Evolutionary conservation across 2,329 filamentous ascomycete species (phyloP).

Genomic region (Madurella mycetomatis): DNA sequence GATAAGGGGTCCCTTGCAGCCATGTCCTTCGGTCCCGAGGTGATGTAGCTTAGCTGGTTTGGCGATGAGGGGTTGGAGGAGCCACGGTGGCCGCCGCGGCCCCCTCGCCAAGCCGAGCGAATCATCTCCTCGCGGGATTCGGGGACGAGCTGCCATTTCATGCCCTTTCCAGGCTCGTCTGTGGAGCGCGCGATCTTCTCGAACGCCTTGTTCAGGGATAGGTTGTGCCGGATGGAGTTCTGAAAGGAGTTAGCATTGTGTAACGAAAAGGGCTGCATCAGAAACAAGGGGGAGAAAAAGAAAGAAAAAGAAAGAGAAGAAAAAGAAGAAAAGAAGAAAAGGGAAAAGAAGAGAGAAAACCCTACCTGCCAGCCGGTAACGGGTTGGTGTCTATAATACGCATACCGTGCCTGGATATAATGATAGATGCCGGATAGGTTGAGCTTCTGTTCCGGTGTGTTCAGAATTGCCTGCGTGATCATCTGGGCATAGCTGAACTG

Average conservation of each 20-base stretch:
- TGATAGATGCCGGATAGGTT: conserved; percentile 91
- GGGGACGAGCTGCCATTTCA: conserved; percentile 95
- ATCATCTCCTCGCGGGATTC: conserved; percentile 85
- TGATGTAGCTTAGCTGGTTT: conserved; percentile 56
- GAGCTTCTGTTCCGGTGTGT: conserved; percentile 79
- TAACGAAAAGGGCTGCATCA: background rate
- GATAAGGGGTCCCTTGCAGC: conserved; percentile 48
- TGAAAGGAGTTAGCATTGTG: conserved; percentile 35
- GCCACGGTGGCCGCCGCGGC: conserved; percentile 60
- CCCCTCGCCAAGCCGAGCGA: conserved; percentile 61
- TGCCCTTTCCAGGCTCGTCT: conserved; percentile 95
- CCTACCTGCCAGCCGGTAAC: conserved; percentile 83
- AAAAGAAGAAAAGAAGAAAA: background rate
- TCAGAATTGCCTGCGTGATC: conserved; percentile 93
- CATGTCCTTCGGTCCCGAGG: conserved; percentile 54
- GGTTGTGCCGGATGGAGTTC: conserved; percentile 95
- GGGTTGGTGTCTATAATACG: conserved; percentile 81
- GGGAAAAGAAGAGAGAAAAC: conserved; percentile 10
- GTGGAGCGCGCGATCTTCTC: conserved; percentile 88
- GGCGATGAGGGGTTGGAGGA: conserved; percentile 69
- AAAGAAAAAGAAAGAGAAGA: too few relatives aligned
- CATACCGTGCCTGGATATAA: conserved; percentile 85
- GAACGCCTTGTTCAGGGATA: conserved; percentile 92
- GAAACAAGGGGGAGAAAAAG: conserved; percentile 13
- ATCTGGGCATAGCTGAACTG: conserved; percentile 95